Base-by-base conservation (phyloP, 2,329 filamentous ascomycete genomes). In the Pseudofabraea citricarpa region DNA sequence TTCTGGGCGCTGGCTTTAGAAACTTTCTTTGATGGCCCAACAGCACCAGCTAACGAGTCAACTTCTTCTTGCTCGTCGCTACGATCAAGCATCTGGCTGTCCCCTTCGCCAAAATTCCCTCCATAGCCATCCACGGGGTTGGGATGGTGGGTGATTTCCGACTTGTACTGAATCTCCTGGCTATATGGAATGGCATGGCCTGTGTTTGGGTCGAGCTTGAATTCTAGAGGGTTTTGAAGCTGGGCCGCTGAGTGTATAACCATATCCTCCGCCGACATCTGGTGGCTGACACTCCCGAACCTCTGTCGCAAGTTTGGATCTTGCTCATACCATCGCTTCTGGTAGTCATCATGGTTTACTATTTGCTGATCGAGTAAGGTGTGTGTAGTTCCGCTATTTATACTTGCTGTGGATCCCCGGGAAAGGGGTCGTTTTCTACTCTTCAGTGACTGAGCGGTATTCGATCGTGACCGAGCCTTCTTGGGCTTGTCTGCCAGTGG, bases 1-100 rank as follows among this genome's bases (percentile, higher is more conserved):
- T 90, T 90, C 51, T 87, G 88, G 3, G 85, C 85, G 50, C 81
- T 89, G 13, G 84, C 82, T 38, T 82, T 75, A 21, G 77, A 73
- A n/a, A 69, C 65, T 21, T 77, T 72, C 62, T 79, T 84, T 24
- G 74, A 66, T 29, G 73, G 71, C 20, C 64, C 64, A 13, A 63
- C 56, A 6, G 66, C 59, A 9, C 69, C 70, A 2, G 65, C 63
- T 46, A 77, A 58, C 3, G 75, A 74, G 43, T 81, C 75, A 15
- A 63, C 71, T 10, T 82, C 79, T 9, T 80, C 75, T 35, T 73
- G 71, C 21, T 77, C 75, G 36, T 82, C 78, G 43, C 61, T 64
- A 9, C 61, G 57, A 37, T 81, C 79, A 53, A 81, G 58, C 66
- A 83, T 70, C 54, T 82, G 77, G 52, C 71, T 75, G 41, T 82